Percentiles rank a stretch among this genome's conserved stretches.
phyloP scores from a whole-genome alignment of 2,329 filamentous ascomycete genomes.

The Penicillium sp. region DNA sequence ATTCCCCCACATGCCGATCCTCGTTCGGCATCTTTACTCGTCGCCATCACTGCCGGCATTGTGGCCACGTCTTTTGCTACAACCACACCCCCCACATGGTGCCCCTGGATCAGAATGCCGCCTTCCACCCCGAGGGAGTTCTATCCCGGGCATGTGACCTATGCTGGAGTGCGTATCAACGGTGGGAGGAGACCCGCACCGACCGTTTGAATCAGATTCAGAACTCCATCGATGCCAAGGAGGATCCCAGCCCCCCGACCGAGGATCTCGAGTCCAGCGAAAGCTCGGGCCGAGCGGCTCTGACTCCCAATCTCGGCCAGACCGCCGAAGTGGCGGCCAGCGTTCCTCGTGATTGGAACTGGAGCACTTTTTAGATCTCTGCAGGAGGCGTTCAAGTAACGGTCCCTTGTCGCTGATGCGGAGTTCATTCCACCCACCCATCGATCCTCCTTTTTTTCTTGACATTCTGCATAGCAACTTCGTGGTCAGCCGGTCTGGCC shows the following conservation, averaged over 20 bases:
- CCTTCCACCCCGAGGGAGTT: conserved; percentile 55
- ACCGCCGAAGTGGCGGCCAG: conserved; percentile 47
- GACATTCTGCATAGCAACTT: not conserved
- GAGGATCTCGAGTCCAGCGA: conserved; percentile 20
- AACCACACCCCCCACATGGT: conserved; percentile 53
- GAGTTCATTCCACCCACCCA: no score
- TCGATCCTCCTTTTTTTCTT: not conserved
- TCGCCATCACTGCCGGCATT: conserved; percentile 62
- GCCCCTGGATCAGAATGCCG: conserved; percentile 58
- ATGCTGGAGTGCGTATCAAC: conserved; percentile 53
- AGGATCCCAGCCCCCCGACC: conserved; percentile 17
- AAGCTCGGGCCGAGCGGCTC: conserved; percentile 15
- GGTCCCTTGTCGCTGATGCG: no score
- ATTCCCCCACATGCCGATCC: conserved; percentile 52
- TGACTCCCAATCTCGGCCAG: conserved; percentile 21
- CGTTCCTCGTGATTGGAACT: conserved; percentile 55
- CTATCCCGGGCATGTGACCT: conserved; percentile 54
- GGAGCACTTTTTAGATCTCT: conserved; percentile 52
- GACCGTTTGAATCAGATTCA: conserved; percentile 50
- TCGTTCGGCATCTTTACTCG: conserved; percentile 57
- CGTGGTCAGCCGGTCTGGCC: conserved; percentile 15
- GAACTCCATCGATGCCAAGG: conserved; percentile 26
- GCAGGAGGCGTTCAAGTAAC: no score
- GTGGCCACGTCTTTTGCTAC: conserved; percentile 60
- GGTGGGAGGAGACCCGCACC: conserved; percentile 48